These are phyloP conservation scores for Rubus idaeus DNA, from an alignment of 306 rosid species.

Conservation along the genomic window DNA sequence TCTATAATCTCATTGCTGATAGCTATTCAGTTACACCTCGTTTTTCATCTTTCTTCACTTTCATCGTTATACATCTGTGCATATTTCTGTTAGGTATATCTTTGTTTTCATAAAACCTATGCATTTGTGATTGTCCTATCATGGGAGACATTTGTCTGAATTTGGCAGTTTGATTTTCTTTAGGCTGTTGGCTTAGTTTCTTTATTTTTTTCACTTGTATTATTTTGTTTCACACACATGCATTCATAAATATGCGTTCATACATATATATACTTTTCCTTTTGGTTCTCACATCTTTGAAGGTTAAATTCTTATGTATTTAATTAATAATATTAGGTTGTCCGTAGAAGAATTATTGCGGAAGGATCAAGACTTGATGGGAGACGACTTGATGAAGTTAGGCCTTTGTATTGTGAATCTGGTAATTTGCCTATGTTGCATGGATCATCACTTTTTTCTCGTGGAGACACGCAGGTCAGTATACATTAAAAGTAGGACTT, in stretches of 20 bases:
- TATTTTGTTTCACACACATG: not conserved
- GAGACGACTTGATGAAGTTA: constrained; percentile 87
- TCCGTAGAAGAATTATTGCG: constrained; percentile 75
- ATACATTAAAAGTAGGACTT: constrained; percentile 8
- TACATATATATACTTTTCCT: not conserved
- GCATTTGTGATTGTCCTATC: not conserved
- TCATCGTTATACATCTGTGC: not conserved
- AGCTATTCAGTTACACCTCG: not conserved
- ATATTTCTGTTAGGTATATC: not conserved
- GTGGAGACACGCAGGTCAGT: constrained; percentile 94
- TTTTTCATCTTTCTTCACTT: not conserved
- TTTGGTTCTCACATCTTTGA: constrained; percentile 21
- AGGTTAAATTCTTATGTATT: constrained; percentile 25
- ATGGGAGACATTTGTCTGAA: not conserved
- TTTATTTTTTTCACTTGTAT: constrained; percentile 18
- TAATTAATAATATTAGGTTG: constrained; percentile 51
- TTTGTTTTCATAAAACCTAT: not conserved
- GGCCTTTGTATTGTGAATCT: constrained; percentile 90
- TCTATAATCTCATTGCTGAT: not conserved
- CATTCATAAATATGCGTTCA: not conserved
- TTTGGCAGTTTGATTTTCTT: constrained; percentile 2
- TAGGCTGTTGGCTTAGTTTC: not conserved
- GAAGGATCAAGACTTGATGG: constrained; percentile 93
- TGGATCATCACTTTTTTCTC: constrained; percentile 84
- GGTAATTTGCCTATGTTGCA: constrained; percentile 66